phyloP scores from a whole-genome alignment of 257 asterid species.

The Solanum habrochaites region DNA sequence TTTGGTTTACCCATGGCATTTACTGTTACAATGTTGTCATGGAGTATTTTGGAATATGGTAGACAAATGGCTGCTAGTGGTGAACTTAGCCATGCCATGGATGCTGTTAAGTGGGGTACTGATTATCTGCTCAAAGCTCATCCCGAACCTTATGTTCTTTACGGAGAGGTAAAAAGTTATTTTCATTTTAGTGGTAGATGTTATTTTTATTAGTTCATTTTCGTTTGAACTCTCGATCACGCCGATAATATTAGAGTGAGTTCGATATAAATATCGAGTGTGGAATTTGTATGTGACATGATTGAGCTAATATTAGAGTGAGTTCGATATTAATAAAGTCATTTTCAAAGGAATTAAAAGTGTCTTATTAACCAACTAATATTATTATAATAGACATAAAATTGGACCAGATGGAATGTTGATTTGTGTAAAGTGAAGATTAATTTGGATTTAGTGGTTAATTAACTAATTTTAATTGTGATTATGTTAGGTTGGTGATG shows the following conservation, averaged over 20 bases:
- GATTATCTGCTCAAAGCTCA: slow-evolving; percentile 96
- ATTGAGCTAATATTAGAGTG: too few species aligned
- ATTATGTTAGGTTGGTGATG: slow-evolving; percentile 71
- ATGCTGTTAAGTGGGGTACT: slow-evolving; percentile 96
- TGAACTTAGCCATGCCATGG: slow-evolving; percentile 72
- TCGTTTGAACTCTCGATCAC: too few species aligned
- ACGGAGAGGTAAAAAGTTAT: slow-evolving; percentile 43
- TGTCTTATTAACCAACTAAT: not conserved
- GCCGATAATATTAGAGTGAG: accelerated
- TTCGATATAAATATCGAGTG: not conserved
- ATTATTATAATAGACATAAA: not conserved
- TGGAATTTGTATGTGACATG: not conserved
- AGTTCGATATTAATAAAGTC: too few species aligned
- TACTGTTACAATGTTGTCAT: slow-evolving; percentile 85
- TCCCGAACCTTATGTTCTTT: slow-evolving; percentile 72
- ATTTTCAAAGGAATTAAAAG: not conserved
- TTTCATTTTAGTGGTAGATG: too few species aligned
- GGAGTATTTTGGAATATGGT: slow-evolving; percentile 91
- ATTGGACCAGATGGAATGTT: not conserved
- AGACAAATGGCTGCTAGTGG: slow-evolving; percentile 64
- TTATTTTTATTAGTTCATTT: too few species aligned
- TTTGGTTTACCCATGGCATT: slow-evolving; percentile 97
- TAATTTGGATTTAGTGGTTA: not conserved
- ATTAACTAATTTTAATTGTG: not conserved
- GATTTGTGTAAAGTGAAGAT: not conserved